Evolutionary conservation across 2,329 filamentous ascomycete genomes (phyloP).

Genomic region (Phialophora verrucosa): DNA sequence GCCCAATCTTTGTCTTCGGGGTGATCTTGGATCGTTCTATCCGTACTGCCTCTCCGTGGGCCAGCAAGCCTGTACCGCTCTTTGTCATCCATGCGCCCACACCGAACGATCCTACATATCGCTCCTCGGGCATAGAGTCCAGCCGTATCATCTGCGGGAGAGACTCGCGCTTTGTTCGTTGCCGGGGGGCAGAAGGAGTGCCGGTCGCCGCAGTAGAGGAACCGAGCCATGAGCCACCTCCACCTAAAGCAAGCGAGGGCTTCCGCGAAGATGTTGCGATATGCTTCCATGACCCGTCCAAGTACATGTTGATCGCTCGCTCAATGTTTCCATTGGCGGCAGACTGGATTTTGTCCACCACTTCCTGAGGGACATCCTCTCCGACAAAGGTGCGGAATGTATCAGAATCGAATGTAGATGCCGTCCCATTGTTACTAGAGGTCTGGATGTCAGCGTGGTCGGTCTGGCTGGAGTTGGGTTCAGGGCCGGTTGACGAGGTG

Average conservation of each 20-base stretch:
- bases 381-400: conserved; percentile 66
- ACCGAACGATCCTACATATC: conserved; percentile 92
- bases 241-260: conserved; percentile 21
- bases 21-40: conserved; percentile 86
- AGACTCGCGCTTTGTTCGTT: background rate
- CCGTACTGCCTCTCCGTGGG: conserved; percentile 79
- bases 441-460: conserved; percentile 26
- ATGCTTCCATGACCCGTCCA: conserved; percentile 66
- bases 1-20: conserved; percentile 57
- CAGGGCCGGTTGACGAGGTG: conserved; percentile 28
- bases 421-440: conserved; percentile 11
- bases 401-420: conserved; percentile 58
- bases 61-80: conserved; percentile 76
- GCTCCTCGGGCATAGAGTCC: conserved; percentile 58
- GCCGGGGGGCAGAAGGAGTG: background rate
- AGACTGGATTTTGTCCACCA: conserved; percentile 56
- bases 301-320: conserved; percentile 67
- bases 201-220: conserved; percentile 9
- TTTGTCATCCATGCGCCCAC: conserved; percentile 90
- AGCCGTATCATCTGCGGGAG: conserved; percentile 38
- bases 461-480: conserved; percentile 27
- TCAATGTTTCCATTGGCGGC: conserved; percentile 62
- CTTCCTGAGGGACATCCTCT: conserved; percentile 52
- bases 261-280: background rate
- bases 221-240: conserved; percentile 29